Conservation (phyloP, 2,329 filamentous ascomycete genomes). For the Colletotrichum abscissum region DNA sequence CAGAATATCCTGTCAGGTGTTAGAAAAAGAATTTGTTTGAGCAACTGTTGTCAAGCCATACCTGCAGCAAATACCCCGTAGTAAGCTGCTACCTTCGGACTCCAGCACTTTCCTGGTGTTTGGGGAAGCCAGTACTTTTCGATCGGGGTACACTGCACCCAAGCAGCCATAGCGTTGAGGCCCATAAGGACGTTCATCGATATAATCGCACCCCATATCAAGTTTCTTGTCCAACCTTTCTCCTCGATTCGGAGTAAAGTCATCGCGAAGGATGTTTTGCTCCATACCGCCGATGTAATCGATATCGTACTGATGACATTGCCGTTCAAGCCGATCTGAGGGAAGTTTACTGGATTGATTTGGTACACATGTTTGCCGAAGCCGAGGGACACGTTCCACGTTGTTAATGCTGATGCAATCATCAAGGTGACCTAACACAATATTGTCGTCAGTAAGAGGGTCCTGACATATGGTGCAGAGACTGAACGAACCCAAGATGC, state of each 20-base stretch:
- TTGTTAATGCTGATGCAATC: background rate
- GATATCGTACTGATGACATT: slow-evolving; percentile 44
- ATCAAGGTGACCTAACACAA: slow-evolving; percentile 19
- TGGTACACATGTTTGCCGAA: slow-evolving; percentile 37
- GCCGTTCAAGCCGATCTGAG: slow-evolving; percentile 36
- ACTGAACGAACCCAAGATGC: slow-evolving; percentile 38
- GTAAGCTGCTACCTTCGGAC: slow-evolving; percentile 22
- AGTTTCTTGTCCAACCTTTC: slow-evolving; percentile 40
- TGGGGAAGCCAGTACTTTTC: slow-evolving; percentile 21
- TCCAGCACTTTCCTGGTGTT: slow-evolving; percentile 28
- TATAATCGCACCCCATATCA: slow-evolving; percentile 47
- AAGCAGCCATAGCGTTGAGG: slow-evolving; percentile 36
- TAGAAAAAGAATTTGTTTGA: background rate
- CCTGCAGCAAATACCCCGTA: slow-evolving; percentile 36
- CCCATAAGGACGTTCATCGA: slow-evolving; percentile 44
- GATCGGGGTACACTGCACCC: slow-evolving; percentile 36
- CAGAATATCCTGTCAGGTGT: slow-evolving; percentile 15
- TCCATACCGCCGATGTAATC: slow-evolving; percentile 48
- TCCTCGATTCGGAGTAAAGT: slow-evolving; percentile 46
- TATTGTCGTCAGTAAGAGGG: background rate
- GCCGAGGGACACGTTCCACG: slow-evolving; percentile 27
- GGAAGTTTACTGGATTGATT: slow-evolving; percentile 26
- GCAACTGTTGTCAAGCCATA: background rate
- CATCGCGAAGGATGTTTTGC: slow-evolving; percentile 52
- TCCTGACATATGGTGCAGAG: too few species aligned